Evolutionary conservation across 257 asterid genomes (phyloP).

Genomic region (Fraxinus excelsior): DNA sequence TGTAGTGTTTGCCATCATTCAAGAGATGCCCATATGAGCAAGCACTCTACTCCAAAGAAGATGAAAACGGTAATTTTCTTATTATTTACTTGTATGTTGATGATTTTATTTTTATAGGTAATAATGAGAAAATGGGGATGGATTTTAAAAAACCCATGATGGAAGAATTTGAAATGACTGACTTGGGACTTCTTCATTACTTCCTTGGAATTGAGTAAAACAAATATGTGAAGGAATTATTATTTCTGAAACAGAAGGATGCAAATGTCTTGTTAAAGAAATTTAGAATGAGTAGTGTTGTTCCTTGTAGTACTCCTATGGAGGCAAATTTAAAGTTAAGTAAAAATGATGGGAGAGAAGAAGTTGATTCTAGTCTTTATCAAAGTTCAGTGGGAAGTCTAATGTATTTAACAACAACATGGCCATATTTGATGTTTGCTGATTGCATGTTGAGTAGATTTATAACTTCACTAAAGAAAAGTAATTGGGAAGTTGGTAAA

Average conservation of each 20-base stretch:
- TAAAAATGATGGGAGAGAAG: neutral
- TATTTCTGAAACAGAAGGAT: too few species aligned
- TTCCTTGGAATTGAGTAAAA: too few species aligned
- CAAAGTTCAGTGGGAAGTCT: neutral
- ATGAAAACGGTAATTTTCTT: neutral
- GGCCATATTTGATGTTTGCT: neutral
- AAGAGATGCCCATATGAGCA: neutral
- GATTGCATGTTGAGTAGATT: neutral
- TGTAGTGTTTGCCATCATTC: too few species aligned
- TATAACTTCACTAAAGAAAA: neutral
- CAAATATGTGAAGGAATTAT: too few species aligned
- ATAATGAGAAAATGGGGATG: neutral
- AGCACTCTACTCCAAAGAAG: too few species aligned
- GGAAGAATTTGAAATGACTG: too few species aligned
- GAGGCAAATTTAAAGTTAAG: neutral
- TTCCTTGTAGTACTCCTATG: neutral
- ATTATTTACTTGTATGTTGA: neutral
- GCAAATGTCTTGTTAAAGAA: too few species aligned
- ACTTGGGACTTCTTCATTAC: too few species aligned
- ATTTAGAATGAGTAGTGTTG: too few species aligned
- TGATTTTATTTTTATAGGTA: neutral
- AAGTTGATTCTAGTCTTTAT: neutral
- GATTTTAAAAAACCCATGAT: neutral
- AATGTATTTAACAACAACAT: neutral
- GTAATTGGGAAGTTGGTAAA: neutral